Conservation (phyloP, 805 yeast genomes). For the Lipomyces starkeyi region DNA sequence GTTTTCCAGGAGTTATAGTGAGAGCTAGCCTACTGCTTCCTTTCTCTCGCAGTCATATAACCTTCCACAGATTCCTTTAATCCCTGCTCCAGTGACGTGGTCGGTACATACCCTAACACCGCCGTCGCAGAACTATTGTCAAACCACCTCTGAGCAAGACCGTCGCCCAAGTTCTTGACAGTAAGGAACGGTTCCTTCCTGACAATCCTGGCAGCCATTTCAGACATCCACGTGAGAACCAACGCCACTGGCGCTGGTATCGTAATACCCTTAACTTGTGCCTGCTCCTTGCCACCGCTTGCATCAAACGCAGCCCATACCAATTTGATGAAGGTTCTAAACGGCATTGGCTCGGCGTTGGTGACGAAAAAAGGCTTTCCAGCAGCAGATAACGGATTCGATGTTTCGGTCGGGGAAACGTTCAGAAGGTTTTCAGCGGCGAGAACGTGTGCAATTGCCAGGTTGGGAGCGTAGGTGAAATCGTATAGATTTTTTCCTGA, state of each 20-base stretch:
- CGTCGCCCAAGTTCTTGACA: background rate
- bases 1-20: too few relatives aligned
- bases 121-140: background rate
- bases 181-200: background rate
- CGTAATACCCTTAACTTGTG: background rate
- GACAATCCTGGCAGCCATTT: background rate
- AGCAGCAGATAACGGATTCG: background rate
- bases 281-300: background rate
- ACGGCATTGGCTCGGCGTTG: background rate
- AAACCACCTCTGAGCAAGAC: background rate
- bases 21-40: too few relatives aligned
- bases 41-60: too few relatives aligned
- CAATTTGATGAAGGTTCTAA: background rate
- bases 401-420: background rate
- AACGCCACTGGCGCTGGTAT: background rate
- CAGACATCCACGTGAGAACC: background rate
- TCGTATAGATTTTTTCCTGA: background rate
- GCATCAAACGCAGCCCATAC: constrained; percentile 3
- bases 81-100: background rate
- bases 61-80: background rate
- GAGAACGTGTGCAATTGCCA: constrained; percentile 6
- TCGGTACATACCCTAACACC: background rate
- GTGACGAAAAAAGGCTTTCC: constrained; percentile 6
- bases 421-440: constrained; percentile 7
- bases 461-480: background rate